Percentiles rank a stretch among this genome's conserved stretches.
phyloP scores from a whole-genome alignment of 1,139 yeast species.

The Pichia norvegensis region DNA sequence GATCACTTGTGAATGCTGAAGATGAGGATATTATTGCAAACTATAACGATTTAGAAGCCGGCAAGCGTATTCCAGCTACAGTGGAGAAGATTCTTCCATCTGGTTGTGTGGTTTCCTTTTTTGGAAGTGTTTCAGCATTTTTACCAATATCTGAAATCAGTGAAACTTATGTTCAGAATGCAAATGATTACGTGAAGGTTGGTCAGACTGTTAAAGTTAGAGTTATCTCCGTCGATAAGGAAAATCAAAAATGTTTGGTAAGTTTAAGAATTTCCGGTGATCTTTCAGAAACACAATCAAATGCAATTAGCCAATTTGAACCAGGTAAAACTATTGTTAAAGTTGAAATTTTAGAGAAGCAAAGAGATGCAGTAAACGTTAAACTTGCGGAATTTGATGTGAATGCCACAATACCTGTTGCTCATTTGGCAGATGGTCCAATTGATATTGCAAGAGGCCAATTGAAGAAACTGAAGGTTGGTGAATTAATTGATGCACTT shows the following conservation, averaged over 20 bases:
- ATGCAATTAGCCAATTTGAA: conserved; percentile 40
- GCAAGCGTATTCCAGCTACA: conserved; percentile 65
- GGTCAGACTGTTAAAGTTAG: conserved; percentile 83
- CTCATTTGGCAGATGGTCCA: conserved; percentile 72
- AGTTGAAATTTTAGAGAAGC: conserved; percentile 66
- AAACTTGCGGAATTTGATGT: conserved; percentile 50
- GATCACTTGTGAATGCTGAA: conserved; percentile 69
- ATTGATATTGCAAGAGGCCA: conserved; percentile 63
- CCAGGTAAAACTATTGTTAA: conserved; percentile 58
- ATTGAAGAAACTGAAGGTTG: conserved; percentile 51
- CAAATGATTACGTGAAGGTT: conserved; percentile 67
- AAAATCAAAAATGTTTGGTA: conserved; percentile 52
- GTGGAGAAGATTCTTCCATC: conserved; percentile 62
- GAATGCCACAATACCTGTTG: conserved; percentile 65
- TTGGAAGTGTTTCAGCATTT: conserved; percentile 70
- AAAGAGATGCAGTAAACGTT: conserved; percentile 63
- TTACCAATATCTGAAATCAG: conserved; percentile 84
- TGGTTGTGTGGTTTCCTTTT: conserved; percentile 81
- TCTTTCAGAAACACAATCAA: conserved; percentile 42
- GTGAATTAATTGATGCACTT: conserved; percentile 51
- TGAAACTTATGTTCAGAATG: conserved; percentile 73
- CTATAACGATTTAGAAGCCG: conserved; percentile 48
- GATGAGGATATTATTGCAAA: conserved; percentile 49
- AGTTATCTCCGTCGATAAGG: conserved; percentile 50
- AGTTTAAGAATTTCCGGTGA: conserved; percentile 64